These are phyloP conservation scores for Coriolopsis trogii DNA, from an alignment of 1,284 basidiomycete species.

Conservation along the genomic window DNA sequence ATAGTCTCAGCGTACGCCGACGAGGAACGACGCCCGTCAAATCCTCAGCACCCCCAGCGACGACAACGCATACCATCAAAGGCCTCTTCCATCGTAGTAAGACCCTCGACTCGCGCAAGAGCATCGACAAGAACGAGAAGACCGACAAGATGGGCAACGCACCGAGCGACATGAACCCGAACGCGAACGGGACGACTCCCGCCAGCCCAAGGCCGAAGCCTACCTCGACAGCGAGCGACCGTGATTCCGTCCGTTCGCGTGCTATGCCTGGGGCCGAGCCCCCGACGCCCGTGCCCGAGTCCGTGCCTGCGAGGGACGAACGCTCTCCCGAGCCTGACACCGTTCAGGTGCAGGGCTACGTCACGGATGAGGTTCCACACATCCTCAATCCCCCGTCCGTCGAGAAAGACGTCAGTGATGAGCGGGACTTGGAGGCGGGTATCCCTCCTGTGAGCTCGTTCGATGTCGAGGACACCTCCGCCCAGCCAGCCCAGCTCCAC, in stretches of 20 bases:
- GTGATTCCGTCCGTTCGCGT: conserved; percentile 15
- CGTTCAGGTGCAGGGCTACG: conserved; percentile 4
- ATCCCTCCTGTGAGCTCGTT: conserved; percentile 12
- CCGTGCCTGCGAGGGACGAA: conserved; percentile 5
- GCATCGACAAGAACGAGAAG: conserved; percentile 1
- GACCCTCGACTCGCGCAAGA: conserved; percentile 1
- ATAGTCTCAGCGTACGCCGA: conserved; percentile 22
- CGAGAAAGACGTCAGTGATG: neutral
- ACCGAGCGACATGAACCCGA: conserved; percentile 23
- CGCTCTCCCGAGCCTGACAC: conserved; percentile 8
- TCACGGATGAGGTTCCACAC: conserved; percentile 10
- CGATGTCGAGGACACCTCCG: conserved; percentile 4
- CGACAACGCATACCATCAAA: conserved; percentile 15
- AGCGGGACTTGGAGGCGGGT: conserved; percentile 12
- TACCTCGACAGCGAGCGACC: conserved; percentile 8
- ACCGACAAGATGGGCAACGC: conserved; percentile 24
- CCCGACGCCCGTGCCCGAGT: conserved; percentile 9
- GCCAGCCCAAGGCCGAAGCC: conserved; percentile 11
- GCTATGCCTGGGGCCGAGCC: conserved; percentile 25
- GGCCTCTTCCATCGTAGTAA: conserved; percentile 17
- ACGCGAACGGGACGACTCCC: conserved; percentile 11
- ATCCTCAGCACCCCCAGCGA: neutral
- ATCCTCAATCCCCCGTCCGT: neutral
- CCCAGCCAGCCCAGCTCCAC: neutral
- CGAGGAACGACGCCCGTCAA: conserved; percentile 16